These are phyloP conservation scores for Dipteronia dyeriana DNA, from an alignment of 345 rosid species.

Conservation along the genomic window DNA sequence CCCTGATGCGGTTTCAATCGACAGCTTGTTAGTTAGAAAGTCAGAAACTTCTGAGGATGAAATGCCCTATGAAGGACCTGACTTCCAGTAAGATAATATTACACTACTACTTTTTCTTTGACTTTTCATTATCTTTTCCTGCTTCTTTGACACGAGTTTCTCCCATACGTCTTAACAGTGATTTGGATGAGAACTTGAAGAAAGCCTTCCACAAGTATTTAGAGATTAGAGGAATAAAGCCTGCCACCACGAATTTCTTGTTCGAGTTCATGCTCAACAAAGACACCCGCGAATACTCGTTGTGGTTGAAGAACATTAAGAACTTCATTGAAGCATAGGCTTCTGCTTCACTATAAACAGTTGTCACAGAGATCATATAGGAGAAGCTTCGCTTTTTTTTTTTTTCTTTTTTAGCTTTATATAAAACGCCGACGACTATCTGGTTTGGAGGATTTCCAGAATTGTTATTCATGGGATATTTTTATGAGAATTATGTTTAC, in stretches of 20 bases:
- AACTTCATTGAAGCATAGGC: slow-evolving; percentile 54
- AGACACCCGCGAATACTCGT: slow-evolving; percentile 64
- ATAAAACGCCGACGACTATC: background rate
- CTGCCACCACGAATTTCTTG: slow-evolving; percentile 75
- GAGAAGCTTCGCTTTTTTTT: background rate
- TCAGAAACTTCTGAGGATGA: slow-evolving; percentile 55
- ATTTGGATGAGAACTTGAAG: slow-evolving; percentile 81
- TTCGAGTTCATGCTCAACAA: slow-evolving; percentile 93
- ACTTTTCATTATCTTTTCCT: background rate
- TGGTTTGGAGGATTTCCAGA: background rate
- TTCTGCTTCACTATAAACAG: background rate
- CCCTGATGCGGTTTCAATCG: slow-evolving; percentile 63
- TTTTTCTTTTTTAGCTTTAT: background rate
- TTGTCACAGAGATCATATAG: background rate
- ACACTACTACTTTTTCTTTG: background rate
- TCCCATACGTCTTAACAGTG: slow-evolving; percentile 42
- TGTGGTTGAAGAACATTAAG: slow-evolving; percentile 77
- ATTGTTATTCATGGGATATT: background rate
- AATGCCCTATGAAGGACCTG: slow-evolving; percentile 77
- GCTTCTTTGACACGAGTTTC: background rate
- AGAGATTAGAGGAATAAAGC: slow-evolving; percentile 77
- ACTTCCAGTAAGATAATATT: slow-evolving; percentile 61
- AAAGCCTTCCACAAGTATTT: slow-evolving; percentile 75
- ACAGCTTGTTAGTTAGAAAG: slow-evolving; percentile 55
- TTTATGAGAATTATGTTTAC: background rate